Evolutionary conservation across 306 rosid species (phyloP), one percentile per base, ranked within the genome.

Genomic region (Vicia sativa): DNA sequence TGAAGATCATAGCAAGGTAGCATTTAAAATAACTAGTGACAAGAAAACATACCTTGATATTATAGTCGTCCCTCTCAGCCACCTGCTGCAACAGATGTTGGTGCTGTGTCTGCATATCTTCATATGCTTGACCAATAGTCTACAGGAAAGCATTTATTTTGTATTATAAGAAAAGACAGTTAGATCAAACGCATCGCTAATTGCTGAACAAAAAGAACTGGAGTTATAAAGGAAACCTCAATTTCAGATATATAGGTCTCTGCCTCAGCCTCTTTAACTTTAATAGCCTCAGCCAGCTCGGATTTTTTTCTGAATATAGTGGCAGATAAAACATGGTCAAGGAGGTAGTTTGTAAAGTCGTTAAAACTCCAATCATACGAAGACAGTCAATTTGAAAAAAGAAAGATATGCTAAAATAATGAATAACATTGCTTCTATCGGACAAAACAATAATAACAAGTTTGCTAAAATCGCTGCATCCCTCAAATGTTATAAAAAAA

Each of bases 61-160:
- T 90, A 78, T 85, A 91, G 77, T 93, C 99, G 78, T 93, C 99
- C 86, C 99, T 90, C 83, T 87, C 97, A 6, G 89, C 73, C 77
- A 93, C 97, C 80, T 80, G 96, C 78, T 88, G 87, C 82, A 88
- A 70, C 70, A 93, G 84, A 82, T 88, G 89, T 77, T 90, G 97
- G 73, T 90, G 84, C 83, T 93, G 99, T 13, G 89, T 90, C 87
- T 90, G 99, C 99, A 93, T 93, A 83, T 93, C 99, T 81, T 93
- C 99, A 62, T 93, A 93, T 62, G 99, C 99, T 83, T 93, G 97
- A 74, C 99, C 92, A 76, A 93, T 88, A 68, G 97, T 93, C 99
- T 93, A 73, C 68, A 80, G 25, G 78, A 78, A 62, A 67, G 49
- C 11, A 59, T 68, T 64, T 63, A 64, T 56, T 34, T 69, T 29